These are phyloP conservation scores for Chlorella vulgaris DNA, from an alignment of 139 green algal species.

Conservation along the genomic window DNA sequence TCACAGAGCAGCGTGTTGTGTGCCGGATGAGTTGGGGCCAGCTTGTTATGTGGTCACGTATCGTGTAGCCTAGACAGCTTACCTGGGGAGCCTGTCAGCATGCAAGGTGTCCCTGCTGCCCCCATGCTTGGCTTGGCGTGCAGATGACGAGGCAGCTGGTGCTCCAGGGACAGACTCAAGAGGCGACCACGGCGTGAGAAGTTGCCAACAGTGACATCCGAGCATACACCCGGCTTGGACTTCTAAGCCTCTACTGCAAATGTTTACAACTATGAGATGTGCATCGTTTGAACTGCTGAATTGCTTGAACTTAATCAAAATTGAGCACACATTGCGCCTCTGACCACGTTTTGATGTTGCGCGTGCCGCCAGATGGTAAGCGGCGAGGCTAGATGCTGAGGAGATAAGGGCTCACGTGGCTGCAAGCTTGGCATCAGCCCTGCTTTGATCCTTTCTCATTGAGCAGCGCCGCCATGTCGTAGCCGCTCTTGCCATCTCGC, in stretches of 20 bases:
- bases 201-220: neutral
- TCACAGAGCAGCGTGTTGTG: too few species aligned
- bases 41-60: too few species aligned
- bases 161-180: slow-evolving; percentile 1
- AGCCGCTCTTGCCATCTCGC: slow-evolving; percentile 64
- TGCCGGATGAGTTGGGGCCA: too few species aligned
- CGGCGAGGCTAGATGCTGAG: too few species aligned
- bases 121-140: neutral
- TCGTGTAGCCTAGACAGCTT: too few species aligned
- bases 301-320: neutral
- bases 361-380: too few species aligned
- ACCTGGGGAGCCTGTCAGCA: too few species aligned
- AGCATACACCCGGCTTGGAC: neutral
- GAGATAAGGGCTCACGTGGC: too few species aligned
- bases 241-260: neutral
- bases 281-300: too few species aligned
- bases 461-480: slow-evolving; percentile 59
- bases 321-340: neutral
- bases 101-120: too few species aligned
- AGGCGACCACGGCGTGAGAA: neutral
- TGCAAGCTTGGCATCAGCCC: neutral
- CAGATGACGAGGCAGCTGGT: slow-evolving; percentile 29
- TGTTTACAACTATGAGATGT: too few species aligned
- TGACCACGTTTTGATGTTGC: too few species aligned
- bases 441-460: neutral